Conservation (phyloP, 805 yeast genomes). For the Sporopachydermia quercuum region DNA sequence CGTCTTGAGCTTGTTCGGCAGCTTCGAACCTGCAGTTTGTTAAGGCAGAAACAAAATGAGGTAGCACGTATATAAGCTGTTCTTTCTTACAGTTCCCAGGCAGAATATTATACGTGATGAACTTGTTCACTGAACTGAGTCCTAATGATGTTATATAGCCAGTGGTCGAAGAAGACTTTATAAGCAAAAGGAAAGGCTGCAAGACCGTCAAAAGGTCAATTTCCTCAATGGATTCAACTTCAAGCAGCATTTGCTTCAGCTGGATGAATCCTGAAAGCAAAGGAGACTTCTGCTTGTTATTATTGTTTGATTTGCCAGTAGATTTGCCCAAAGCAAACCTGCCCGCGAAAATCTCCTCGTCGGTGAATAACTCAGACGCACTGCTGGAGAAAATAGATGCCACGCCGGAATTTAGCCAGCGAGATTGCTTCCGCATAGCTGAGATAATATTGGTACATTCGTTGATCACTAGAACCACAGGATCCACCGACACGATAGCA, state of each 20-base stretch:
- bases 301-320: conserved; percentile 8
- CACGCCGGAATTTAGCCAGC: conserved; percentile 64
- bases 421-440: conserved; percentile 77
- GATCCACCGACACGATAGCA: conserved; percentile 39
- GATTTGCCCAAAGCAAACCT: conserved; percentile 16
- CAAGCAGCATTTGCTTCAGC: conserved; percentile 54
- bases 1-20: conserved; percentile 83
- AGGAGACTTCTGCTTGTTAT: conserved; percentile 29
- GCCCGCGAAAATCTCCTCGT: conserved; percentile 23
- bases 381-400: conserved; percentile 72
- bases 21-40: conserved; percentile 96
- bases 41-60: conserved; percentile 57
- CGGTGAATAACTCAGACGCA: conserved; percentile 31
- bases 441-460: conserved; percentile 80
- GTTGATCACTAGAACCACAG: conserved; percentile 68
- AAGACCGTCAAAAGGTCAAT: conserved; percentile 61
- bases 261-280: conserved; percentile 68
- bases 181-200: conserved; percentile 75
- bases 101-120: conserved; percentile 53
- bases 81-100: conserved; percentile 11
- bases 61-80: conserved; percentile 28
- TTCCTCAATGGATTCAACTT: conserved; percentile 31
- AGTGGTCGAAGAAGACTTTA: conserved; percentile 72
- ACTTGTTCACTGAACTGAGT: conserved; percentile 56
- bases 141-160: conserved; percentile 80